These are phyloP conservation scores for Puccinia hordei DNA, from an alignment of 1,284 basidiomycete species.

Conservation along the genomic window DNA sequence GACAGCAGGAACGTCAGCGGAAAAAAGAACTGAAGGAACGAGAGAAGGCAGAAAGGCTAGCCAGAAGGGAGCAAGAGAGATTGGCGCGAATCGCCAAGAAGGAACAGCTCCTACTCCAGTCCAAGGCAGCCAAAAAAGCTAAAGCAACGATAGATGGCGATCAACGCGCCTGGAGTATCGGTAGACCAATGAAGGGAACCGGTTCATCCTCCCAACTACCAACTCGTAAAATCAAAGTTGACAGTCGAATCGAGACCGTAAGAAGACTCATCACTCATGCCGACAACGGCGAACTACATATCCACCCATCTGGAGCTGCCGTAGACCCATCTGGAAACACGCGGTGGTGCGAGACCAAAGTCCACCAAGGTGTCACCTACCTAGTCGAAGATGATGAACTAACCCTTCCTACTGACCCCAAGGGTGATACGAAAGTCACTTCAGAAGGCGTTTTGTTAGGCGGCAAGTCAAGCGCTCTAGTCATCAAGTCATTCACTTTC, in stretches of 20 bases:
- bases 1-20: conserved; percentile 29
- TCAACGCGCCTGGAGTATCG: conserved; percentile 39
- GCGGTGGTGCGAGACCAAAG: conserved; percentile 70
- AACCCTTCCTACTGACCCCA: conserved; percentile 76
- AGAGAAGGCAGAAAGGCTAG: conserved; percentile 44
- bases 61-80: conserved; percentile 54
- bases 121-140: conserved; percentile 32
- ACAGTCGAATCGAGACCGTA: conserved; percentile 48
- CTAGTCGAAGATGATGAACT: conserved; percentile 85
- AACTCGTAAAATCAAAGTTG: conserved; percentile 40
- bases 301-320: conserved; percentile 21
- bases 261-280: conserved; percentile 43
- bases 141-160: conserved; percentile 24
- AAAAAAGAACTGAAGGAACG: conserved; percentile 45
- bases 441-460: conserved; percentile 77
- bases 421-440: conserved; percentile 90
- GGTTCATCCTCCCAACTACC: conserved; percentile 21
- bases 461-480: conserved; percentile 64
- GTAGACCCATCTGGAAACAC: conserved; percentile 58
- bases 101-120: conserved; percentile 34
- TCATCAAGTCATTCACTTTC: background rate
- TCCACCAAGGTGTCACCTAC: conserved; percentile 74
- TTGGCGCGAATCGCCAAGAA: conserved; percentile 56
- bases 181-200: conserved; percentile 30
- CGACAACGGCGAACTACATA: conserved; percentile 37